Evolutionary conservation across 495 filamentous ascomycete genomes (phyloP), one percentile per base, ranked within the genome.

Genomic region (Cercophora newfieldiana): DNA sequence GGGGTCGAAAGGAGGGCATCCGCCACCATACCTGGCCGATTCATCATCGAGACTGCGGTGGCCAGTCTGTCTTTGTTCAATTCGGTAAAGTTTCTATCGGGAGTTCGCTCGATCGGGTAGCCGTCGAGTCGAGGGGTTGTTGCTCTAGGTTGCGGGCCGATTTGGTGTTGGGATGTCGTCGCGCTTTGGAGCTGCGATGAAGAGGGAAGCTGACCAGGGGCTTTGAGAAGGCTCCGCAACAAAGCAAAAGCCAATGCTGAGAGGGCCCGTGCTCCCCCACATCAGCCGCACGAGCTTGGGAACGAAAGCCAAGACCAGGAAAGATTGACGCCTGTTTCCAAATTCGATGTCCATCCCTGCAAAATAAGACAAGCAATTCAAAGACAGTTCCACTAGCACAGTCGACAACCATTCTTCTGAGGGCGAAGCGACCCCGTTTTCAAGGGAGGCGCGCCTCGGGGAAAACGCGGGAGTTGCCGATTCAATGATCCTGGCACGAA

Each of bases 11-110:
- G 69, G 62, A 69, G 72, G 70, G 69, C 61, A 49, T 31, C 48
- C 47, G 69, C 66, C 66, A 67, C 63, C 74, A 59, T 86, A 86
- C 84, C 84, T 86, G 82, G 79, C 74, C 84, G 79, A 77, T 86
- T 86, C 84, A 86, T 86, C 72, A 77, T 80, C 50, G 59, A 26
- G 51, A 57, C 30, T 61, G 51, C 18, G 48, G 61, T 21, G 59
- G n/a, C 19, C 44, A 57, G 31, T 61, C 33, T 61, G 26, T 25
- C 37, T 31, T 24, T 14, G 31, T 61, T 33, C 19, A 53, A 30
- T 26, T 55, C 55, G 55, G 30, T 48, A 47, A 22, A n/a, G 55
- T 26, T 28, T 30, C 4, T 21, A n/a, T 30, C 1, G 53, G n/a
- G 28, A 21, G 28, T 30, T 57, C n/a, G 28, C 33, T 60, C 28